These are phyloP conservation scores for Eucalyptus erythrocorys DNA, from an alignment of 345 rosid species.

Conservation along the genomic window DNA sequence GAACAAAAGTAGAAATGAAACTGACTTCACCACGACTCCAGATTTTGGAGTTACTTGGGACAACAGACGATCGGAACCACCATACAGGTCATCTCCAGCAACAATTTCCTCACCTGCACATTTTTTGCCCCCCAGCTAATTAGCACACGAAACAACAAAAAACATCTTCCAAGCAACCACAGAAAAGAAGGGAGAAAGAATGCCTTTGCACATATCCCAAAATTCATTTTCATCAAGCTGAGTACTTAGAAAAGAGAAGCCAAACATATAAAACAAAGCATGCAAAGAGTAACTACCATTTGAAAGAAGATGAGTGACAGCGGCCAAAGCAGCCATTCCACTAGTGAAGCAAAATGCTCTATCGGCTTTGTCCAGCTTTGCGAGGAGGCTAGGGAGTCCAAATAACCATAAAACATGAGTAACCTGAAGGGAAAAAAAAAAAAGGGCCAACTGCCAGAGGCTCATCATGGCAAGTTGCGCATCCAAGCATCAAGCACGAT, in stretches of 20 bases:
- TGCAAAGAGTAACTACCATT: conserved; percentile 26
- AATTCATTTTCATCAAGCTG: background rate
- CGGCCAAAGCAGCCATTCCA: conserved; percentile 96
- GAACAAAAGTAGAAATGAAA: background rate
- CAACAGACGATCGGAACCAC: conserved; percentile 86
- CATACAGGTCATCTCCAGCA: conserved; percentile 92
- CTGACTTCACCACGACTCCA: conserved; percentile 78
- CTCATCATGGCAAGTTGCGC: background rate
- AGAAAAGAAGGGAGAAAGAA: background rate
- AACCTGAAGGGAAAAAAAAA: background rate
- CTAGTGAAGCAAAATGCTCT: conserved; percentile 95
- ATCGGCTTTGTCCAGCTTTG: conserved; percentile 93
- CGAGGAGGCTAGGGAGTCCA: conserved; percentile 47
- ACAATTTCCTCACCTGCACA: conserved; percentile 72
- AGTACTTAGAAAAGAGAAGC: background rate
- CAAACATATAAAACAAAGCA: background rate
- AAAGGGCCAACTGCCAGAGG: background rate
- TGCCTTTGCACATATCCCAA: background rate
- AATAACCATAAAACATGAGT: background rate
- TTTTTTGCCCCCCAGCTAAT: background rate
- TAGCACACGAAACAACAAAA: background rate
- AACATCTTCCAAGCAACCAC: background rate
- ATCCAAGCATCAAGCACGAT: background rate
- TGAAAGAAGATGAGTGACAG: conserved; percentile 66
- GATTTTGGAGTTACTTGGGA: conserved; percentile 74